Conservation (phyloP, 768 basidiomycete genomes). For the Bullera alba region DNA sequence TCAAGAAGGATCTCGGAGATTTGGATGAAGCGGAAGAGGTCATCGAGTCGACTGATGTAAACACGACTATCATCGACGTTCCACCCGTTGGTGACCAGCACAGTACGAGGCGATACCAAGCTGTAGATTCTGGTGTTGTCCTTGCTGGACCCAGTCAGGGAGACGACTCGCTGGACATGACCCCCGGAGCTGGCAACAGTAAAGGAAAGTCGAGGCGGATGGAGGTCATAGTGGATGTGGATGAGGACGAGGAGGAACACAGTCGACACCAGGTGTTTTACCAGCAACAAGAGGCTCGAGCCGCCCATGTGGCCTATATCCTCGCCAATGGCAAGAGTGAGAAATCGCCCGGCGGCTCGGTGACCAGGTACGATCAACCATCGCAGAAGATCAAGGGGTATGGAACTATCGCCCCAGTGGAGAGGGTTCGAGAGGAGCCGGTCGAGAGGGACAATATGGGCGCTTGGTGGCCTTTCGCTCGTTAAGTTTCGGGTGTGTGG, state of each 20-base stretch:
- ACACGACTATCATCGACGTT: neutral
- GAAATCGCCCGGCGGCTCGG: too few relatives aligned
- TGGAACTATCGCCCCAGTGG: too few relatives aligned
- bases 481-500: too few relatives aligned
- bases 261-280: too few relatives aligned
- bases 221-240: slow-evolving; percentile 28
- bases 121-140: slow-evolving; percentile 36
- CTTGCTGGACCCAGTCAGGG: slow-evolving; percentile 28
- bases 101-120: slow-evolving; percentile 21
- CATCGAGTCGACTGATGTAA: slow-evolving; percentile 7
- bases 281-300: too few relatives aligned
- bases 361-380: too few relatives aligned
- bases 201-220: slow-evolving; percentile 30
- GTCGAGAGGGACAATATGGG: too few relatives aligned
- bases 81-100: neutral
- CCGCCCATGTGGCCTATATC: too few relatives aligned
- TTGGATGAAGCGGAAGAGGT: slow-evolving; percentile 26
- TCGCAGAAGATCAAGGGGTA: too few relatives aligned
- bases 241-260: slow-evolving; percentile 28
- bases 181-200: neutral
- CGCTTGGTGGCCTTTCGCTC: too few relatives aligned
- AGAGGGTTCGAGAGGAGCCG: too few relatives aligned
- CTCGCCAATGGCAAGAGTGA: too few relatives aligned
- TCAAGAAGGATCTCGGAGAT: slow-evolving; percentile 57
- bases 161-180: slow-evolving; percentile 10